Conservation (phyloP, 129 eudicot genomes). For the Helichrysum umbraculigerum region DNA sequence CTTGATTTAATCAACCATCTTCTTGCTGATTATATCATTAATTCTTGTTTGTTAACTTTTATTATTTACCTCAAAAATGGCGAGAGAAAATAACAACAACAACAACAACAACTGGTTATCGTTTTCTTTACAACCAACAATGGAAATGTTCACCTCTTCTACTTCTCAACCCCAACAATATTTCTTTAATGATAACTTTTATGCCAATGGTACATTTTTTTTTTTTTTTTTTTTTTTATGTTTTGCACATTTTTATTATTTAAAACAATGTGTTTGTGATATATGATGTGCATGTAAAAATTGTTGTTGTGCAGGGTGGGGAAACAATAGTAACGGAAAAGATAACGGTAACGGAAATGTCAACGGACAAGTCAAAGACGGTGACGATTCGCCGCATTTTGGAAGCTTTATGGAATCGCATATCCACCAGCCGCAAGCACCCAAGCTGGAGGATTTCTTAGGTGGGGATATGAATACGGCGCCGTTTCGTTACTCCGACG, state of each 20-base stretch:
- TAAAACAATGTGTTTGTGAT: too few relatives aligned
- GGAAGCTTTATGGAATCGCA: constrained; percentile 39
- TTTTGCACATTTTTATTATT: too few relatives aligned
- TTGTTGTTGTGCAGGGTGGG: constrained; percentile 40
- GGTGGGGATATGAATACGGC: constrained; percentile 48
- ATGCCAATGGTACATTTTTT: constrained; percentile 34
- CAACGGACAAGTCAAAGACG: constrained; percentile 10
- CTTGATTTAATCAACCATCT: neutral
- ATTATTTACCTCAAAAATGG: constrained; percentile 36
- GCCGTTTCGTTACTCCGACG: constrained; percentile 33
- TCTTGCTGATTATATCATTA: neutral
- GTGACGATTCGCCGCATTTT: constrained; percentile 35
- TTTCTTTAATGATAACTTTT: constrained; percentile 71
- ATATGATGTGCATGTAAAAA: constrained; percentile 12
- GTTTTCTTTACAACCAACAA: constrained; percentile 51
- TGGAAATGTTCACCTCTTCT: constrained; percentile 58
- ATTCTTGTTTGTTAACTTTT: neutral
- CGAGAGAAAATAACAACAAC: constrained; percentile 50
- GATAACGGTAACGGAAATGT: constrained; percentile 24
- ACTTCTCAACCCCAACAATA: constrained; percentile 43
- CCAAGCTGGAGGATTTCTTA: constrained; percentile 81
- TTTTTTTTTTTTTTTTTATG: too few relatives aligned
- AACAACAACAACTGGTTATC: constrained; percentile 44
- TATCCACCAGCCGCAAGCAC: constrained; percentile 50
- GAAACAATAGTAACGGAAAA: constrained; percentile 22